A percentile compares a stretch with the other conserved stretches of the same genome.
Conservation (phyloP, 345 rosid genomes). For the Salix arbutifolia region DNA sequence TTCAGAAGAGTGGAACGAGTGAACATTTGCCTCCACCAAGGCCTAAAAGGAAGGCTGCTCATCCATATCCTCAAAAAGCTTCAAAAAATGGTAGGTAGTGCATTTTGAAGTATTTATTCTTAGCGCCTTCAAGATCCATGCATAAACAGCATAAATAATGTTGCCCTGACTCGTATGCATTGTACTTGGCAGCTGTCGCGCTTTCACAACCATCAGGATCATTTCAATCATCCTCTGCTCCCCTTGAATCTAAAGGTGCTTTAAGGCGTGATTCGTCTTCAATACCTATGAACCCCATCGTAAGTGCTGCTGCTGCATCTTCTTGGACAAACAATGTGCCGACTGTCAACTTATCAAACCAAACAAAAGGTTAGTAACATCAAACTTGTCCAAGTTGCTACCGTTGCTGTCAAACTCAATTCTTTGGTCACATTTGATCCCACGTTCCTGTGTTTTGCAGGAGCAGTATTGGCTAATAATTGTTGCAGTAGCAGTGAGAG, state of each 20-base stretch:
- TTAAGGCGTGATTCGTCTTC: slow-evolving; percentile 47
- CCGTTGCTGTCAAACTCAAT: not conserved
- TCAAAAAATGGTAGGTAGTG: slow-evolving; percentile 50
- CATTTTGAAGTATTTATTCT: not conserved
- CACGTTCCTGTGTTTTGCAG: slow-evolving; percentile 2
- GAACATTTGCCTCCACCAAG: slow-evolving; percentile 96
- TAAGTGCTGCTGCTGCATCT: slow-evolving; percentile 35
- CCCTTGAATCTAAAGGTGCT: slow-evolving; percentile 43
- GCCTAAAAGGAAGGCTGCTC: slow-evolving; percentile 87
- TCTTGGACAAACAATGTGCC: slow-evolving; percentile 46
- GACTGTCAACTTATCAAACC: slow-evolving; percentile 31
- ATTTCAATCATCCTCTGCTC: slow-evolving; percentile 45
- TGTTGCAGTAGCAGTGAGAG: slow-evolving; percentile 44
- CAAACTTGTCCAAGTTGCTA: not conserved
- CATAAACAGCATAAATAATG: not conserved
- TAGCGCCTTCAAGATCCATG: slow-evolving; percentile 10
- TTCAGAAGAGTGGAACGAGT: slow-evolving; percentile 77
- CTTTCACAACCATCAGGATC: slow-evolving; percentile 38
- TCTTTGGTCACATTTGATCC: not conserved
- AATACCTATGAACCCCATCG: slow-evolving; percentile 33
- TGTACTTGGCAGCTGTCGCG: slow-evolving; percentile 34
- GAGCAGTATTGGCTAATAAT: slow-evolving; percentile 23
- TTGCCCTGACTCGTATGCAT: not conserved
- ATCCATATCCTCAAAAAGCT: slow-evolving; percentile 94
- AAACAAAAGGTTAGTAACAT: slow-evolving; percentile 37